A percentile compares a stretch with the other conserved stretches of the same genome.
phyloP scores from a whole-genome alignment of 164 flowering plant genomes.

The grape (Vitis vinifera) region DNA sequence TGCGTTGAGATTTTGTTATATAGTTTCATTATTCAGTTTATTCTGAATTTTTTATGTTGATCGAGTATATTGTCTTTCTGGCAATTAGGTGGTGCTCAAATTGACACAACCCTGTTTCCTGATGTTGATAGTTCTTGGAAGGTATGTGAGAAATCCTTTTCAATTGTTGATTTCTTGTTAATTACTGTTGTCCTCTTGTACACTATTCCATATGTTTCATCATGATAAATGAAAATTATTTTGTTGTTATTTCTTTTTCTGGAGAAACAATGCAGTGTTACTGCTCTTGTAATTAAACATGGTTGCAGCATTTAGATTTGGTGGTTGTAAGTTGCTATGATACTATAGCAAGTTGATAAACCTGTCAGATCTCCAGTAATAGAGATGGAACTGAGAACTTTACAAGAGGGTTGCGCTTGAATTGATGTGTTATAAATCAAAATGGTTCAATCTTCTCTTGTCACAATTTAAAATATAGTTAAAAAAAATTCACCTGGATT shows the following conservation, averaged over 20 bases:
- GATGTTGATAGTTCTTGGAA: constrained; percentile 63
- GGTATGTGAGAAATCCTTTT: constrained; percentile 27
- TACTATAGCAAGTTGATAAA: too few relatives aligned
- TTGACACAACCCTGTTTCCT: constrained; percentile 48
- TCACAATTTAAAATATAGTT: too few relatives aligned
- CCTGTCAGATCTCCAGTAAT: too few relatives aligned
- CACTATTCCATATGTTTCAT: neutral
- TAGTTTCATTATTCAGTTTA: neutral
- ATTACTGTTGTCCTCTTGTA: neutral
- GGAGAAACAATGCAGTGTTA: too few relatives aligned
- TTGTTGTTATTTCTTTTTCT: neutral
- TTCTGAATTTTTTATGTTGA: neutral
- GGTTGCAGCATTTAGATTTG: too few relatives aligned
- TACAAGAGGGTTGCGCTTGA: too few relatives aligned
- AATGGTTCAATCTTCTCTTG: too few relatives aligned
- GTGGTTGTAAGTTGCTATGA: too few relatives aligned
- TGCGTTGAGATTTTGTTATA: neutral
- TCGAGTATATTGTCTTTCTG: neutral
- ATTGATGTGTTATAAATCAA: too few relatives aligned
- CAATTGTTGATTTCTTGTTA: neutral
- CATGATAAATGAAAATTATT: neutral
- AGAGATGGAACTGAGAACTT: too few relatives aligned
- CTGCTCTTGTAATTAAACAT: too few relatives aligned
- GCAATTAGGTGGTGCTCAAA: constrained; percentile 32
- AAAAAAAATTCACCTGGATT: too few relatives aligned